Conservation (phyloP, 225 moss, liverwort and hornwort species). For the Sphagnum contortum region DNA sequence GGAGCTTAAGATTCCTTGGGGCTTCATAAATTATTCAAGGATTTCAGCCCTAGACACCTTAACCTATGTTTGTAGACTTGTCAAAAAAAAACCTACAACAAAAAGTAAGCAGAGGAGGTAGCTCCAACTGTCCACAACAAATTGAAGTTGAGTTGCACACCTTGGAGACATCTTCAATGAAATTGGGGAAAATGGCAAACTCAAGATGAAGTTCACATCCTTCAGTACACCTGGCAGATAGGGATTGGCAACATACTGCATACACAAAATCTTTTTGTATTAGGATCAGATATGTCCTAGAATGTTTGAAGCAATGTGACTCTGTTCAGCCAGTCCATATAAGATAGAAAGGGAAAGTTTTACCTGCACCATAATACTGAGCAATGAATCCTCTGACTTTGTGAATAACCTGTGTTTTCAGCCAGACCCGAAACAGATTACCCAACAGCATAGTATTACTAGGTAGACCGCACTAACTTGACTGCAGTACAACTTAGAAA, state of each 20-base stretch:
- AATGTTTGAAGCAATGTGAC: not conserved
- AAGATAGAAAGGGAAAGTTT: not conserved
- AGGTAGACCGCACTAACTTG: too few relatives aligned
- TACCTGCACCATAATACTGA: constrained; percentile 64
- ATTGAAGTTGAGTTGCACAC: constrained; percentile 8
- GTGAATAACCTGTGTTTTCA: constrained; percentile 31
- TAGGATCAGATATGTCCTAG: not conserved
- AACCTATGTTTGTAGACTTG: too few relatives aligned
- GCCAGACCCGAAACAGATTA: too few relatives aligned
- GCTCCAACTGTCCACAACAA: too few relatives aligned
- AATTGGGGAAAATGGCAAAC: constrained; percentile 82
- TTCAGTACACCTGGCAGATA: constrained; percentile 74
- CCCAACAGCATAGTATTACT: too few relatives aligned
- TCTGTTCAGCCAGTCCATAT: not conserved
- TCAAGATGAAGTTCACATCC: constrained; percentile 74
- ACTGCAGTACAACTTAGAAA: too few relatives aligned
- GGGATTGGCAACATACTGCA: constrained; percentile 92
- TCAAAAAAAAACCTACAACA: too few relatives aligned
- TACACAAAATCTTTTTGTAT: not conserved
- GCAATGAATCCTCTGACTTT: constrained; percentile 36
- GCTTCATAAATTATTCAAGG: too few relatives aligned
- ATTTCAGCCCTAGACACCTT: too few relatives aligned
- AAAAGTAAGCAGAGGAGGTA: too few relatives aligned
- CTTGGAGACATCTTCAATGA: constrained; percentile 91
- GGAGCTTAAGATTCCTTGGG: too few relatives aligned